phyloP scores from a whole-genome alignment of 2,329 filamentous ascomycete genomes.

The Decorospora gaudefroyi region DNA sequence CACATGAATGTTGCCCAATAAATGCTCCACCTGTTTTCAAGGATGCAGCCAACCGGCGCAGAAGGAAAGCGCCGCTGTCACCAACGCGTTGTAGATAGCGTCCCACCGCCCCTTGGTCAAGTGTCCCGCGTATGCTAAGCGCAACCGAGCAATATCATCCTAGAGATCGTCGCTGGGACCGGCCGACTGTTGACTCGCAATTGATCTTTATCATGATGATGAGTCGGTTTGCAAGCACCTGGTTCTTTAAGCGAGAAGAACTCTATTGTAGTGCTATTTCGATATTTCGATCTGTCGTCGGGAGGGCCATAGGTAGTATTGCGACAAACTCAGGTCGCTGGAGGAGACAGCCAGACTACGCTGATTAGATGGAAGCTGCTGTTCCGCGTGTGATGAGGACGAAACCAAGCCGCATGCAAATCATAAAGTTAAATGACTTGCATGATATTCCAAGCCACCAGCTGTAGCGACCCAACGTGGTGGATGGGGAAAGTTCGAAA shows the following conservation, averaged over 20 bases:
- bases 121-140: slow-evolving; percentile 15
- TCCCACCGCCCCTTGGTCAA: slow-evolving; percentile 4
- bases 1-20: background rate
- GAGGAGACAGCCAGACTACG: slow-evolving; percentile 11
- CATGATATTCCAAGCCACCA: slow-evolving; percentile 6
- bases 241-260: too few species aligned
- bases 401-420: slow-evolving; percentile 8
- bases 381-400: slow-evolving; percentile 3
- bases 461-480: slow-evolving; percentile 1
- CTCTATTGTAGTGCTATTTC: too few species aligned
- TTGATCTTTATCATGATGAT: background rate
- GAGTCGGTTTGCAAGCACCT: too few species aligned
- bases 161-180: slow-evolving; percentile 13
- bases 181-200: background rate
- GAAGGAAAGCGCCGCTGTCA: slow-evolving; percentile 14
- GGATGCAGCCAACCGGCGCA: slow-evolving; percentile 4
- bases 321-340: slow-evolving; percentile 10
- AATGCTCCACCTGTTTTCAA: slow-evolving; percentile 2
- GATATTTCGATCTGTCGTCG: too few species aligned
- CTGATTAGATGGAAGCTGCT: slow-evolving; percentile 11
- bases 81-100: slow-evolving; percentile 11
- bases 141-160: slow-evolving; percentile 12
- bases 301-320: too few species aligned
- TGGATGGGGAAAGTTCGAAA: slow-evolving; percentile 4
- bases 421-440: too few species aligned